Percentiles rank a stretch among this genome's conserved stretches.
phyloP scores from a whole-genome alignment of 306 rosid species.

The Vicia villosa region DNA sequence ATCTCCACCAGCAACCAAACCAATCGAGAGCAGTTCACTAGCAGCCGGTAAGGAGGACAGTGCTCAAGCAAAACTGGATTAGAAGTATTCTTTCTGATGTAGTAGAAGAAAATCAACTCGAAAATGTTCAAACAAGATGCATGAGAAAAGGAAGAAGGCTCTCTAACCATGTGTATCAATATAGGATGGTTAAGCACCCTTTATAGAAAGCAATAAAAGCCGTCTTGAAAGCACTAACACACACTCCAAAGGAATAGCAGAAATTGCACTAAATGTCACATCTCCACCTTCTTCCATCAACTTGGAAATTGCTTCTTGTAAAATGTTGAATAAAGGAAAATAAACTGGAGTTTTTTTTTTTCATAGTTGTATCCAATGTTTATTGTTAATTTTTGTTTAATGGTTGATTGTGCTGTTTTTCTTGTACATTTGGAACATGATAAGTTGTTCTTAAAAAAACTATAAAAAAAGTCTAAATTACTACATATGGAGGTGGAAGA shows the following conservation, averaged over 20 bases:
- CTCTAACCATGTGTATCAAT: conserved; percentile 13
- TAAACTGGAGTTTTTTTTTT: conserved; percentile 15
- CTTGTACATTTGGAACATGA: background rate
- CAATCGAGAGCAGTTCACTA: conserved; percentile 25
- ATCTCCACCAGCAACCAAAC: conserved; percentile 40
- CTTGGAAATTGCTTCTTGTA: conserved; percentile 33
- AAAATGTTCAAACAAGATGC: background rate
- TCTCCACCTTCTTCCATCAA: conserved; percentile 16
- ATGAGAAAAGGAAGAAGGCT: background rate
- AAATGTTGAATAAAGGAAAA: conserved; percentile 19
- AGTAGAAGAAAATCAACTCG: background rate
- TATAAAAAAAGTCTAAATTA: too few species aligned
- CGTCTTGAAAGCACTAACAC: background rate
- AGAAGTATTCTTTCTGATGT: conserved; percentile 30
- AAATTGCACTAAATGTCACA: background rate
- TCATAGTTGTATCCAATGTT: background rate
- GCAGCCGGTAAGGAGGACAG: conserved; percentile 32
- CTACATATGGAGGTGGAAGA: too few species aligned
- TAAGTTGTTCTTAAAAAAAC: background rate
- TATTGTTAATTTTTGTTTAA: background rate
- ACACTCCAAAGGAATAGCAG: background rate
- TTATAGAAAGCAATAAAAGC: conserved; percentile 13
- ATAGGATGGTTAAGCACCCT: background rate
- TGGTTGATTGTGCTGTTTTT: background rate
- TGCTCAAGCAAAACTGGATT: conserved; percentile 30